Base-by-base conservation (phyloP, 352 stramenopile genomes). In the Globisporangium uncinulatum region DNA sequence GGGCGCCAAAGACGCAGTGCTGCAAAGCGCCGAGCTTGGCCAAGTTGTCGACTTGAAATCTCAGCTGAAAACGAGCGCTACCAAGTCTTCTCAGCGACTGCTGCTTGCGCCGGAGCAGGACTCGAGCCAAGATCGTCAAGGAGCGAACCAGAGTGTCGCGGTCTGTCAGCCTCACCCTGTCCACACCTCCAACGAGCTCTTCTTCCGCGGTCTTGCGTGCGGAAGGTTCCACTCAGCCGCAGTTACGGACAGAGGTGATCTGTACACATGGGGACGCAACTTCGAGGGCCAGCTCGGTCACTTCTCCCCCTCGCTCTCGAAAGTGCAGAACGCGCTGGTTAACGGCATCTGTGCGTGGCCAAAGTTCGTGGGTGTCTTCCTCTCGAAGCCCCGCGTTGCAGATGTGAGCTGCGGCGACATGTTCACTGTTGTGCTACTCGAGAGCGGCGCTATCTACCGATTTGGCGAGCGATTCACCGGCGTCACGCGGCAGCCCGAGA, bases 181-280 rank as follows among this genome's bases (percentile, higher is more conserved):
- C 0, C 57, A 74, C 37, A 56, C 61, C 13, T 65, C 77, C 3
- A 71, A 70, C 2, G 66, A 86, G 6, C 64, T 86, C 1, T 73
- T 81, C 24, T 83, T 90, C 57, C 62, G 57, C 19, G 72, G 77
- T 29, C 56, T 96, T 17, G 72, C 79, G 17, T 97, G 87, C 44
- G 90, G 87, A 17, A 59, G 64, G 29, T 56, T 71, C 29, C 90
- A 97, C 55, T 82, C 73, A 5, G 79, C 75, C 48, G 86, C 86
- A 2, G 32, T 96, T 51, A 94, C 85, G 0, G 59, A 83, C n/a
- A 73, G 65, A 24, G 87, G 88, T 17, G 88, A 95, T 47, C 36
- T 96, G 21, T 97, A 96, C 66, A 90, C 88, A 4, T 97, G 89
- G 89, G 89, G 90, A 2, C 65, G 86, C 15, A 94, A 94, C 57